Evolutionary conservation across 129 eudicot species (phyloP), one percentile per base, ranked within the genome.

Genomic region (Helianthus tuberosus): DNA sequence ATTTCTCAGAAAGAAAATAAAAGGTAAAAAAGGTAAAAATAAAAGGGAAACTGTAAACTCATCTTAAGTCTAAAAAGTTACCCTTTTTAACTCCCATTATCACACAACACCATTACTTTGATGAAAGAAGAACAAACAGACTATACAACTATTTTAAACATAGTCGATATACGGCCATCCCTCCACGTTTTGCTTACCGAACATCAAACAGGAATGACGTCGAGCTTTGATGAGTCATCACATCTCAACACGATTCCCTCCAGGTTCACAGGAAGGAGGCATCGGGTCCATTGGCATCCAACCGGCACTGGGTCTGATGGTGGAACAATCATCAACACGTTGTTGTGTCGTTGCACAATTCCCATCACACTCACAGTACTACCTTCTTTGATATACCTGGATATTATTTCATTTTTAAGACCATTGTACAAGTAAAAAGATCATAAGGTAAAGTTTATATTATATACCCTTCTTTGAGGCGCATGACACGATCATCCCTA

Each of bases 321-420:
- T 47, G 93, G 88, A 49, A 88, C 86, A 6, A 88, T 88, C 93
- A 88, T 88, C 70, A 88, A 77, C 71, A 88, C 89, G 13, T 88
- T 88, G 25, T 88, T 88, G 39, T 88, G 86, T 74, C 93, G 77
- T 71, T 85, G 89, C 8, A 88, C 93, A 9, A 88, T 80, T 75
- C 89, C 93, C 93, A 88, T 82, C 44, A 88, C 86, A 62, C 89
- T 88, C 53, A 88, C 93, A 0, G 89, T 85, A 73, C 89, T 88
- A 47, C 89, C 93, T 85, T 88, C 93, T 76, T 88, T 85, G 36
- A 88, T 82, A 77, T 84, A 85, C 80, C 93, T 88, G 73, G 0
- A 15, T 14, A 15, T 7, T 69, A 23, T 39, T 25, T 39, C 27
- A 74, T 39, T 27, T 41, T 11, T 9, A 73, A 3, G 48, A 71